Percentiles rank a stretch among this genome's conserved stretches.
Conservation (phyloP, 176 grass and related monocot genomes). For the Cocos nucifera region DNA sequence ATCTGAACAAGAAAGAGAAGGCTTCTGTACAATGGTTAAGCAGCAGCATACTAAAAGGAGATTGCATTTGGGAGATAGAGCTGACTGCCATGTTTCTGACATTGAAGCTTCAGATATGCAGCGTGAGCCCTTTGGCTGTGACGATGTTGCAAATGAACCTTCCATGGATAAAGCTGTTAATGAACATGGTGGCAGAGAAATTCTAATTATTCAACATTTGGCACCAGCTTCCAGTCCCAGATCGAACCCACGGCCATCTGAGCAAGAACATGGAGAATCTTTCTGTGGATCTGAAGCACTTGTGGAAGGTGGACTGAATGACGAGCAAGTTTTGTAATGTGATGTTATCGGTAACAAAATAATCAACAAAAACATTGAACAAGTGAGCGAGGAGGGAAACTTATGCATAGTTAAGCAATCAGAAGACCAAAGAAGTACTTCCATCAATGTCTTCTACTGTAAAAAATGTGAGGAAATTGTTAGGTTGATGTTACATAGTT, state of each 20-base stretch:
- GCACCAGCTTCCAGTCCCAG: constrained; percentile 2
- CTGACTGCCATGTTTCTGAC: constrained; percentile 12
- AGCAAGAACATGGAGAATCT: background rate
- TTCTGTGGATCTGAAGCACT: constrained; percentile 16
- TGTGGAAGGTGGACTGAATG: constrained; percentile 14
- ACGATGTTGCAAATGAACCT: constrained; percentile 18
- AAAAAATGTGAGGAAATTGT: too few species aligned
- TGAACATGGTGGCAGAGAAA: constrained; percentile 12
- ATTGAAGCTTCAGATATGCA: constrained; percentile 28
- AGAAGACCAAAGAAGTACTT: constrained; percentile 25
- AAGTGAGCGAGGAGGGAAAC: background rate
- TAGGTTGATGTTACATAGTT: too few species aligned
- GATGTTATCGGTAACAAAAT: constrained; percentile 16
- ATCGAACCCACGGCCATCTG: background rate
- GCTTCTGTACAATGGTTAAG: background rate
- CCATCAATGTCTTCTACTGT: constrained; percentile 27
- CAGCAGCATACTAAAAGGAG: too few species aligned
- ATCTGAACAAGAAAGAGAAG: constrained; percentile 1
- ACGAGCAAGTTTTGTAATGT: constrained; percentile 25
- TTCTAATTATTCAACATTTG: constrained; percentile 25
- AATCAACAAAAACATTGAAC: constrained; percentile 16
- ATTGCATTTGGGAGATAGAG: constrained; percentile 17
- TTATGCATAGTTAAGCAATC: too few species aligned
- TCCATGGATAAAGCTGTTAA: background rate
- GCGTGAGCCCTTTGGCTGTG: constrained; percentile 17